These are phyloP conservation scores for Exophiala aquamarina DNA, from an alignment of 2,329 filamentous ascomycete genomes.

Conservation along the genomic window DNA sequence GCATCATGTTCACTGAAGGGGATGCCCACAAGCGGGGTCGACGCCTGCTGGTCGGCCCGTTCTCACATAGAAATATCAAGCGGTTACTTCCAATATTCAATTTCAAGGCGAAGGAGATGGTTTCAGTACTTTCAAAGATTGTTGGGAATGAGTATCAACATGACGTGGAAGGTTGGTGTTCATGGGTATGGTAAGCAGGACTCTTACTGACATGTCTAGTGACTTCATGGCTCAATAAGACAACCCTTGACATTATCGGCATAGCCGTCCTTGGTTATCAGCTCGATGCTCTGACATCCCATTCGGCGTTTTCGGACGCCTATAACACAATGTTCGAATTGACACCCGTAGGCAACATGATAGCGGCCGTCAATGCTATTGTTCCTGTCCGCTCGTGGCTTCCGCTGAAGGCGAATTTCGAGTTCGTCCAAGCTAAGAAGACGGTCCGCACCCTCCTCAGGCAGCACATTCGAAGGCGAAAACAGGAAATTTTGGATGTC, in stretches of 20 bases:
- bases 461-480: neutral
- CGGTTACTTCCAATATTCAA: conserved; percentile 42
- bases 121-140: no score
- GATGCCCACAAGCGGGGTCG: conserved; percentile 37
- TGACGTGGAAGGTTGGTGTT: no score
- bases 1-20: conserved; percentile 40
- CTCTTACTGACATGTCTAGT: no score
- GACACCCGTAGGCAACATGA: conserved; percentile 16
- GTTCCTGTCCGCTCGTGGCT: conserved; percentile 33
- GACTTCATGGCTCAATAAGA: no score
- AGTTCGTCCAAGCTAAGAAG: conserved; percentile 36
- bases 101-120: conserved; percentile 32
- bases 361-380: conserved; percentile 28
- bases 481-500: no score
- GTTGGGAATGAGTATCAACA: no score
- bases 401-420: conserved; percentile 41
- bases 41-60: conserved; percentile 35
- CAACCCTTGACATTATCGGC: no score
- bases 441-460: conserved; percentile 34
- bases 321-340: conserved; percentile 29
- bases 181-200: no score
- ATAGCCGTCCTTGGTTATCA: conserved; percentile 26
- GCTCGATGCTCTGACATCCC: conserved; percentile 28
- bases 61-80: no score
- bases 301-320: conserved; percentile 22